Percentiles rank a stretch among this genome's conserved stretches.
Conservation (phyloP, 805 yeast genomes). For the Saturnispora kantuleensis region DNA sequence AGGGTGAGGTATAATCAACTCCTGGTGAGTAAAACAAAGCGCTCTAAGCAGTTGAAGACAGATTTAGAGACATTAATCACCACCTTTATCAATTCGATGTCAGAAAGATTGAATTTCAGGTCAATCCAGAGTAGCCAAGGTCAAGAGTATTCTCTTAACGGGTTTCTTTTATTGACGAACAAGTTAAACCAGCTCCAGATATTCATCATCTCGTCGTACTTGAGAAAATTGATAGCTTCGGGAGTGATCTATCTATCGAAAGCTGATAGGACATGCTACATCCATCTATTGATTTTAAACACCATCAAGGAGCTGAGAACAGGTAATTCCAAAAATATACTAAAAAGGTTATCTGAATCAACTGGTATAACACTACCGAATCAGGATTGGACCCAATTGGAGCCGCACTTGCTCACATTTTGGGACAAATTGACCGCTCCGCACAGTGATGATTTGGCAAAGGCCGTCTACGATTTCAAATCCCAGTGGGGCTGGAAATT, state of each 20-base stretch:
- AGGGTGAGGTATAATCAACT: slow-evolving; percentile 17
- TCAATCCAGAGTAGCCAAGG: slow-evolving; percentile 10
- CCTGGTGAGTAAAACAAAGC: slow-evolving; percentile 17
- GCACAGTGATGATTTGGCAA: neutral
- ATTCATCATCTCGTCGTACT: slow-evolving; percentile 53
- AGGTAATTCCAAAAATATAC: slow-evolving; percentile 26
- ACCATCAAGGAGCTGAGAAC: slow-evolving; percentile 47
- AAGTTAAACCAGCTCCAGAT: slow-evolving; percentile 40
- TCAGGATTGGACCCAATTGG: neutral
- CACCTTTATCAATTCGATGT: slow-evolving; percentile 25
- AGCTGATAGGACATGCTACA: slow-evolving; percentile 38
- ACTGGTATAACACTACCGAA: slow-evolving; percentile 14
- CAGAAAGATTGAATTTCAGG: slow-evolving; percentile 21
- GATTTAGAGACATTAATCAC: slow-evolving; percentile 26
- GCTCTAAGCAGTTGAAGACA: slow-evolving; percentile 18
- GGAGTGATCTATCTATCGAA: slow-evolving; percentile 64
- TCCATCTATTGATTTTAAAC: slow-evolving; percentile 47
- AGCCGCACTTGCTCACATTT: neutral
- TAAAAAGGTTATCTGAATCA: slow-evolving; percentile 21
- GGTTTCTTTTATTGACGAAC: slow-evolving; percentile 38
- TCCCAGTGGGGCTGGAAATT: slow-evolving; percentile 6
- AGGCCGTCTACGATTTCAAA: neutral
- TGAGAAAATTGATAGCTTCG: slow-evolving; percentile 73
- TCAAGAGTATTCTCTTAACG: slow-evolving; percentile 16
- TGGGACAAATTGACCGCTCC: slow-evolving; percentile 3